These are phyloP conservation scores for Hevea brasiliensis DNA, from an alignment of 345 rosid genomes.

Conservation along the genomic window DNA sequence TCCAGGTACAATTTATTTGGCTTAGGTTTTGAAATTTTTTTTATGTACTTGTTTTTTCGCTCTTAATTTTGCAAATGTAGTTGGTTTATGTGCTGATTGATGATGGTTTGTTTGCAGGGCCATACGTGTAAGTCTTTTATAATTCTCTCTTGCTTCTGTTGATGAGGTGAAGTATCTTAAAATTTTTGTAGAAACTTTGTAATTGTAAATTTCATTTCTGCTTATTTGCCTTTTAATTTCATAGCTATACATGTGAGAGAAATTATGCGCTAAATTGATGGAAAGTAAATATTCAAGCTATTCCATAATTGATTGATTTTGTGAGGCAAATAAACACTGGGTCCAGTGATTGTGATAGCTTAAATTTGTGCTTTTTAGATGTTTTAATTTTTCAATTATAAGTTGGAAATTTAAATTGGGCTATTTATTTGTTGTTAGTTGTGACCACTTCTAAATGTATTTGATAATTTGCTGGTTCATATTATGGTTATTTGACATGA, in stretches of 20 bases:
- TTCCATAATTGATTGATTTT: too few relatives aligned
- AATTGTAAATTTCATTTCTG: background rate
- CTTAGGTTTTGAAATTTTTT: background rate
- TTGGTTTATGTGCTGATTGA: background rate
- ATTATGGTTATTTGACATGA: too few relatives aligned
- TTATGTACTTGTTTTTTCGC: background rate
- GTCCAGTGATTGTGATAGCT: too few relatives aligned
- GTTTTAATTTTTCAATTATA: too few relatives aligned
- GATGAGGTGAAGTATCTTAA: slow-evolving; percentile 7
- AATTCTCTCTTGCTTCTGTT: slow-evolving; percentile 1
- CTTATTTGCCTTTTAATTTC: background rate
- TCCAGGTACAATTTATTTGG: slow-evolving; percentile 54
- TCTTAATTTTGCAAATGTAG: background rate
- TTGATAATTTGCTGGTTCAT: too few relatives aligned
- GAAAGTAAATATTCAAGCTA: too few relatives aligned
- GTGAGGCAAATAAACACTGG: too few relatives aligned
- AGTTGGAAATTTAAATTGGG: too few relatives aligned
- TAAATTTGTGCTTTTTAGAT: too few relatives aligned
- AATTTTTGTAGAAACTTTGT: background rate
- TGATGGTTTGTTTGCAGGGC: slow-evolving; percentile 64
- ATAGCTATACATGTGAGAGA: background rate
- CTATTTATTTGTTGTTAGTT: too few relatives aligned
- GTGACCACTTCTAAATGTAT: too few relatives aligned
- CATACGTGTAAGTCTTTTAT: slow-evolving; percentile 75
- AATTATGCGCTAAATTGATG: background rate